Percentiles rank a stretch among this genome's conserved stretches.
Conservation (phyloP, 805 yeast species). For the Cyberlindnera xishuangbannaensis region DNA sequence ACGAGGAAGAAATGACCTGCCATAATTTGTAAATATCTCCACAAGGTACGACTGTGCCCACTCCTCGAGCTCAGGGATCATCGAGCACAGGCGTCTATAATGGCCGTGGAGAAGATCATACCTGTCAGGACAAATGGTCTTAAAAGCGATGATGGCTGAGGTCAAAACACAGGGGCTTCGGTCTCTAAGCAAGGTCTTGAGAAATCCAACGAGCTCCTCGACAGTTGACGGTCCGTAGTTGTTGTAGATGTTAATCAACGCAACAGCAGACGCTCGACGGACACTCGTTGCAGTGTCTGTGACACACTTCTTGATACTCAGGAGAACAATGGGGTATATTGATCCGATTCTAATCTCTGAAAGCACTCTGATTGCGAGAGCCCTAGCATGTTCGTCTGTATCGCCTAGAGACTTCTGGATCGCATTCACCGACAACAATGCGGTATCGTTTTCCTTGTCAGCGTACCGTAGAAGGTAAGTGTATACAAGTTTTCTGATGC, state of each 20-base stretch:
- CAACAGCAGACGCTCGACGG: constrained; percentile 71
- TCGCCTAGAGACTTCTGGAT: constrained; percentile 80
- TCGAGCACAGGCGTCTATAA: constrained; percentile 50
- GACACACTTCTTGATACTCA: constrained; percentile 64
- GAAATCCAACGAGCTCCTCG: constrained; percentile 43
- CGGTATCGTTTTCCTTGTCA: constrained; percentile 81
- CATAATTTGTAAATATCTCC: constrained; percentile 62
- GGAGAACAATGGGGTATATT: constrained; percentile 68
- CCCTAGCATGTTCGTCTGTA: constrained; percentile 58
- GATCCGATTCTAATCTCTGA: constrained; percentile 81
- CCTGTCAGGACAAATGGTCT: constrained; percentile 46
- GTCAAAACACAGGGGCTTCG: constrained; percentile 61
- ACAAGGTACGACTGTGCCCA: constrained; percentile 61
- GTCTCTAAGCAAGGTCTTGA: constrained; percentile 59
- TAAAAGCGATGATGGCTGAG: constrained; percentile 54
- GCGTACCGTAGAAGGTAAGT: constrained; percentile 71
- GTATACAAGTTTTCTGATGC: constrained; percentile 70
- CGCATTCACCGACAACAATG: constrained; percentile 83
- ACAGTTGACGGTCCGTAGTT: constrained; percentile 37
- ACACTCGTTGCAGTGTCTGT: constrained; percentile 74
- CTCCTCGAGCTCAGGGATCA: constrained; percentile 52
- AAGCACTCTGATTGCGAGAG: constrained; percentile 71
- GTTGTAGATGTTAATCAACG: constrained; percentile 54
- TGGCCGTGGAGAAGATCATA: constrained; percentile 68
- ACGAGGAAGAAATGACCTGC: constrained; percentile 50